Conservation (phyloP, 176 grass and related monocot genomes). For the Oryza australiensis region DNA sequence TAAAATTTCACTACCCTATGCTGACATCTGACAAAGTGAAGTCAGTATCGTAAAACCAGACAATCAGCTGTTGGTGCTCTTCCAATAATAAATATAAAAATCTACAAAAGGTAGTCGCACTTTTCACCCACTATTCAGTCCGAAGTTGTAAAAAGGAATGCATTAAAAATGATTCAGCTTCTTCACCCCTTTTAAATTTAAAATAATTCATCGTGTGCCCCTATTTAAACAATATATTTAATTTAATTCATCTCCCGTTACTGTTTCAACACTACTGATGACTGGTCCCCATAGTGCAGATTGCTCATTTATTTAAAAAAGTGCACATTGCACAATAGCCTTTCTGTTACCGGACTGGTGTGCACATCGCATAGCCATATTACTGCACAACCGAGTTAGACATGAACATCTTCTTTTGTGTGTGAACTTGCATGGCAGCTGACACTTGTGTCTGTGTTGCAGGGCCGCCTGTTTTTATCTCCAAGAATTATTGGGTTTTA, state of each 20-base stretch:
- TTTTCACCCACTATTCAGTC: background rate
- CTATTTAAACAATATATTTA: conserved; percentile 5
- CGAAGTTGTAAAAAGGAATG: background rate
- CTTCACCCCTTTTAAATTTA: background rate
- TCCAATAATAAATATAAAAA: background rate
- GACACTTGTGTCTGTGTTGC: conserved; percentile 28
- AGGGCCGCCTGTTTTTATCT: conserved; percentile 94
- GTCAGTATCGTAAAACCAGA: conserved; percentile 14
- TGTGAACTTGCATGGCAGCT: background rate
- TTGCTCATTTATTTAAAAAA: too few species aligned
- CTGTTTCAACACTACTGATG: background rate
- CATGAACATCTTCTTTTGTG: background rate
- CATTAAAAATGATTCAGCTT: background rate
- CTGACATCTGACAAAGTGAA: background rate
- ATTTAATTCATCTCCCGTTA: background rate
- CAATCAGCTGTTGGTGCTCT: background rate
- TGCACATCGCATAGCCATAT: background rate
- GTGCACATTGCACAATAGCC: background rate
- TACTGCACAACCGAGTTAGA: conserved; percentile 8
- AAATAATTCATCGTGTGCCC: background rate
- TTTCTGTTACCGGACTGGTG: background rate
- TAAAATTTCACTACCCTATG: background rate
- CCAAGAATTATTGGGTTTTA: conserved; percentile 98
- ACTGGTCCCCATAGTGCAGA: background rate
- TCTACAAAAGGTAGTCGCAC: background rate